phyloP scores from a whole-genome alignment of 495 filamentous ascomycete genomes.

The Neurospora terricola region DNA sequence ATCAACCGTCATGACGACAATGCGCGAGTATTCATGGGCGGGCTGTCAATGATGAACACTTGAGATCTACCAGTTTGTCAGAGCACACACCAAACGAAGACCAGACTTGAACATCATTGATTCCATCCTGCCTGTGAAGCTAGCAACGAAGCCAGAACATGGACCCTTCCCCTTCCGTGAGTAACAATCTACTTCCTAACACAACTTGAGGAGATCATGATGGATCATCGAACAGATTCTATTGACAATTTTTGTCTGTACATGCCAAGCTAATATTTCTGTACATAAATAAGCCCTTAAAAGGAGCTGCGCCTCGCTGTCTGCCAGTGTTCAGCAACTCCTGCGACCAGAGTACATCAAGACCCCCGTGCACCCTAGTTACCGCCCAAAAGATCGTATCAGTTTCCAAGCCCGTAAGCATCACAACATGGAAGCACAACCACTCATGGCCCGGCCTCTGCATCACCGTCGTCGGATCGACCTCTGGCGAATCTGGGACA shows the following conservation, averaged over 20 bases:
- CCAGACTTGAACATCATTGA: not conserved
- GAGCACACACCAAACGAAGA: not conserved
- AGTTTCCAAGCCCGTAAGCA: not conserved
- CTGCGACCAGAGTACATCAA: not conserved
- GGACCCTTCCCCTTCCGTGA: not conserved
- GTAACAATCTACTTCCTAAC: not conserved
- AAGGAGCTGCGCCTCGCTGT: not conserved
- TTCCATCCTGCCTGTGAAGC: not conserved
- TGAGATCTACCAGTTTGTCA: not conserved
- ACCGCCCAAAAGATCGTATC: not conserved
- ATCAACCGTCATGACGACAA: not conserved
- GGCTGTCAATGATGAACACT: not conserved
- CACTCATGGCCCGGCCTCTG: not conserved
- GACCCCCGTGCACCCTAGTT: not conserved
- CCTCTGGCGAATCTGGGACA: not conserved
- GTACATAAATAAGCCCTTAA: not conserved
- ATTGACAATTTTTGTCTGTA: not conserved
- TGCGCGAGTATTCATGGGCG: not conserved
- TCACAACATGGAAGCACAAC: not conserved
- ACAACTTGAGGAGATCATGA: not conserved
- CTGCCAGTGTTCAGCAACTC: not conserved
- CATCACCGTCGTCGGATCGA: not conserved
- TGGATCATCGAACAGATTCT: not conserved
- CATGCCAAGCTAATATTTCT: not conserved
- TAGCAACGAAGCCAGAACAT: not conserved